Evolutionary conservation across 2,329 filamentous ascomycete genomes (phyloP).

Genomic region (Pseudopyrenochaeta lycopersici): DNA sequence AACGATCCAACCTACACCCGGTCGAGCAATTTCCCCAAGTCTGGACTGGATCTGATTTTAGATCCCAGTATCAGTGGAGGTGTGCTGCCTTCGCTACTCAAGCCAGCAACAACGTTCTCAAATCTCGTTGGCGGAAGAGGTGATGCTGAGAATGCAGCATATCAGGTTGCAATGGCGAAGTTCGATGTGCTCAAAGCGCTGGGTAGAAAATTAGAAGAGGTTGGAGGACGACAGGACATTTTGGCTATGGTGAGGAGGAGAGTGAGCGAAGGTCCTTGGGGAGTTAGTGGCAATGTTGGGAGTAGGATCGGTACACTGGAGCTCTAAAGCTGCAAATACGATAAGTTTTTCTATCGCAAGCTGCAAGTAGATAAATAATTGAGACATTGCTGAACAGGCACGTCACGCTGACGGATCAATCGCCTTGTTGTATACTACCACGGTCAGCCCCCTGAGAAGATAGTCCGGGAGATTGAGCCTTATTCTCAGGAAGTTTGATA

Average conservation of each 20-base stretch:
- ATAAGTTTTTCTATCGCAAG: no score
- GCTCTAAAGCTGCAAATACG: constrained; percentile 2
- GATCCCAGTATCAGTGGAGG: constrained; percentile 59
- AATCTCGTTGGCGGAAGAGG: constrained; percentile 67
- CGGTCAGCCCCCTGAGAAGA: no score
- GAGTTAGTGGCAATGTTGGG: constrained; percentile 51
- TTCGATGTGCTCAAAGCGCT: constrained; percentile 64
- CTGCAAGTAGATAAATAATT: no score
- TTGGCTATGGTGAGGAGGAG: constrained; percentile 52
- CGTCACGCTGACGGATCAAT: no score
- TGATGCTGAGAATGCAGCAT: constrained; percentile 66
- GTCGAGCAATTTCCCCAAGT: constrained; percentile 40
- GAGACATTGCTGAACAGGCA: no score
- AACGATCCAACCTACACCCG: constrained; percentile 59
- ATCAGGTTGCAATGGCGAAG: constrained; percentile 65
- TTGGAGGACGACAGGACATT: constrained; percentile 49
- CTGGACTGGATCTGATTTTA: constrained; percentile 62
- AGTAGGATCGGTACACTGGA: constrained; percentile 58
- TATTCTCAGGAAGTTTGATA: no score
- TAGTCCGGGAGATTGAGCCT: no score
- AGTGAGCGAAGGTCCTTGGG: constrained; percentile 55
- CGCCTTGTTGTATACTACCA: no score
- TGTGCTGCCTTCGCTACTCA: constrained; percentile 65
- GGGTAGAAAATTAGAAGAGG: constrained; percentile 54
- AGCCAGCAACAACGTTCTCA: constrained; percentile 64